Evolutionary conservation across 805 yeast species (phyloP).

Genomic region (Barnettozyma populi): DNA sequence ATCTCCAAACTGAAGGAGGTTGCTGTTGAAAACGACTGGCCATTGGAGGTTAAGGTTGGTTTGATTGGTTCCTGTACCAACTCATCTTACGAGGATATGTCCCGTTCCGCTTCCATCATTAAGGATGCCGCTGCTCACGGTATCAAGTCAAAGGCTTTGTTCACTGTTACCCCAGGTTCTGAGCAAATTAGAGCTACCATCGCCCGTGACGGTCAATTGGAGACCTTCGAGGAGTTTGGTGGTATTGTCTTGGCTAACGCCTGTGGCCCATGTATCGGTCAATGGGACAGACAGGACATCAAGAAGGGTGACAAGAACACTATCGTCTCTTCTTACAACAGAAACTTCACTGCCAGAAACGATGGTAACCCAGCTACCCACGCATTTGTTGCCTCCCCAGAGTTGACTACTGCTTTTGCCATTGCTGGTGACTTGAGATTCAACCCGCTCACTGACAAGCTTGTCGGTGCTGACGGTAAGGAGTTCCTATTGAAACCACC

Average conservation of each 20-base stretch:
- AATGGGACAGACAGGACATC: conserved; percentile 94
- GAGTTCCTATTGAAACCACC: conserved; percentile 89
- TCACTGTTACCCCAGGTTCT: conserved; percentile 95
- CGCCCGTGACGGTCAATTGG: conserved; percentile 90
- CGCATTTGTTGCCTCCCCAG: conserved; percentile 97
- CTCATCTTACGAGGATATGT: conserved; percentile 97
- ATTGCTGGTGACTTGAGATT: conserved; percentile 94
- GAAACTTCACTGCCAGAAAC: conserved; percentile 96
- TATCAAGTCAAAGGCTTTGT: conserved; percentile 83
- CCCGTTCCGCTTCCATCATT: conserved; percentile 91
- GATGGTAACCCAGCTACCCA: conserved; percentile 97
- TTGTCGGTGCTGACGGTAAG: conserved; percentile 83
- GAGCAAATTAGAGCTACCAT: conserved; percentile 98
- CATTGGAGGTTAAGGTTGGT: conserved; percentile 87
- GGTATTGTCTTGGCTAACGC: conserved; percentile 96
- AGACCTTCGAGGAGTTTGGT: conserved; percentile 85
- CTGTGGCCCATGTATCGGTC: conserved; percentile 99
- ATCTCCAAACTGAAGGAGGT: conserved; percentile 80
- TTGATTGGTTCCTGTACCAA: conserved; percentile 98
- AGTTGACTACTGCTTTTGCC: conserved; percentile 91
- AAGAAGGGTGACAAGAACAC: conserved; percentile 95
- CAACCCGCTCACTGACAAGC: conserved; percentile 91
- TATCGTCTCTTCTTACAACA: conserved; percentile 94
- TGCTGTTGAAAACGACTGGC: conserved; percentile 87
- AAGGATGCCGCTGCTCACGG: conserved; percentile 89